Conservation (phyloP, 192 early-diverging fungal species). For the Ambispora gerdemannii region DNA sequence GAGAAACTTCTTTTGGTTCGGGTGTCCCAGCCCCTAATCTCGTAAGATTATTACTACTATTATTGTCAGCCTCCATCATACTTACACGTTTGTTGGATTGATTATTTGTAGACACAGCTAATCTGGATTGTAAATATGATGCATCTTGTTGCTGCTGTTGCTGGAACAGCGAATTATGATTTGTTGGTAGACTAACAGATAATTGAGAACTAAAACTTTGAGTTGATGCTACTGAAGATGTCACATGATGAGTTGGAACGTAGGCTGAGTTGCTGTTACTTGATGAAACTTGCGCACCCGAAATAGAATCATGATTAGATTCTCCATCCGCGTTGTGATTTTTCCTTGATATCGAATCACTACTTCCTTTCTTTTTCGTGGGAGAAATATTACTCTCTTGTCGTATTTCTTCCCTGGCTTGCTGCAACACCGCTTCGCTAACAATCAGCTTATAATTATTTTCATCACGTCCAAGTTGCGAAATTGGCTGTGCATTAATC, state of each 20-base stretch:
- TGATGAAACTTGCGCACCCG: not conserved
- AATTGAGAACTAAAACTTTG: not conserved
- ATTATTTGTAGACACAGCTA: not conserved
- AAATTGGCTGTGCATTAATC: slow-evolving; percentile 36
- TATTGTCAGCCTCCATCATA: not conserved
- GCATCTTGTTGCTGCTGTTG: not conserved
- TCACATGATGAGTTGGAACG: not conserved
- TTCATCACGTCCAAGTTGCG: slow-evolving; percentile 33
- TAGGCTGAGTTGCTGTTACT: not conserved
- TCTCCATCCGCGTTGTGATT: not conserved
- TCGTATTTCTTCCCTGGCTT: slow-evolving; percentile 32
- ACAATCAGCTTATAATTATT: slow-evolving; percentile 34
- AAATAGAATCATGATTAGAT: not conserved
- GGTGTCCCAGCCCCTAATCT: not conserved
- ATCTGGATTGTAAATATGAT: not conserved
- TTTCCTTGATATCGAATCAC: not conserved
- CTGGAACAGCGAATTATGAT: slow-evolving; percentile 2
- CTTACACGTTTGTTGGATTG: not conserved
- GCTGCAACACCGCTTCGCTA: slow-evolving; percentile 38
- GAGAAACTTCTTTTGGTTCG: not conserved
- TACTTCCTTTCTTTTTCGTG: slow-evolving; percentile 17
- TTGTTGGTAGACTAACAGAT: not conserved
- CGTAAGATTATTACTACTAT: not conserved
- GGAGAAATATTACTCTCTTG: slow-evolving; percentile 23
- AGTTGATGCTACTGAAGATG: not conserved